Conservation (phyloP, 164 flowering plant genomes). For the Warburgia ugandensis region DNA sequence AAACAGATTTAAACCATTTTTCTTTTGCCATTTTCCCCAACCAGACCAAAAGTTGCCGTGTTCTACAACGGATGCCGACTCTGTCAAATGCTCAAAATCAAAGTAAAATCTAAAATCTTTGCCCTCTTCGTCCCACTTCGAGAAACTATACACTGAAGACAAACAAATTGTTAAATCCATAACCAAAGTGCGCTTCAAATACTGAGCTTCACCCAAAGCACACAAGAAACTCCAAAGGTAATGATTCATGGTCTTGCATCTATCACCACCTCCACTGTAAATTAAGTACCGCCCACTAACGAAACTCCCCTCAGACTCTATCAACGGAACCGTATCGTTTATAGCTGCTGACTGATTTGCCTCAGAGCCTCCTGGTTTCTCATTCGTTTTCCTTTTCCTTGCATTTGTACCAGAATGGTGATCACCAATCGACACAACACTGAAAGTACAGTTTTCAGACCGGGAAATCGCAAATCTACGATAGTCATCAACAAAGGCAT, state of each 20-base stretch:
- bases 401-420: slow-evolving; percentile 85
- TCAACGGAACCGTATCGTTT: slow-evolving; percentile 67
- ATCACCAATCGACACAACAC: slow-evolving; percentile 58
- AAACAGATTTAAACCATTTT: slow-evolving; percentile 43
- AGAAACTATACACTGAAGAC: slow-evolving; percentile 59
- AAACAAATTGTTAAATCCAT: slow-evolving; percentile 78
- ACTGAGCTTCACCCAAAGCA: slow-evolving; percentile 88
- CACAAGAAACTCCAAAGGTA: slow-evolving; percentile 92
- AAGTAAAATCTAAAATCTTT: slow-evolving; percentile 90
- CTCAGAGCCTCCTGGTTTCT: slow-evolving; percentile 24
- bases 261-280: slow-evolving; percentile 77
- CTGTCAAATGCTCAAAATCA: slow-evolving; percentile 86
- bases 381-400: slow-evolving; percentile 75
- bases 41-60: slow-evolving; percentile 72
- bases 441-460: slow-evolving; percentile 50
- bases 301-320: slow-evolving; percentile 64
- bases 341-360: slow-evolving; percentile 23
- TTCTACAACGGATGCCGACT: slow-evolving; percentile 70
- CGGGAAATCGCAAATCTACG: slow-evolving; percentile 59
- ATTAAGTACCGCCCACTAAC: slow-evolving; percentile 63
- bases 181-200: slow-evolving; percentile 76
- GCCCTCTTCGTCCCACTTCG: slow-evolving; percentile 77
- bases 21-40: slow-evolving; percentile 72
- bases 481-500: slow-evolving; percentile 77
- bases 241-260: slow-evolving; percentile 93